Evolutionary conservation across 805 yeast genomes (phyloP), one percentile per base, ranked within the genome.

Genomic region (Sungouiozyma ichnusensis): DNA sequence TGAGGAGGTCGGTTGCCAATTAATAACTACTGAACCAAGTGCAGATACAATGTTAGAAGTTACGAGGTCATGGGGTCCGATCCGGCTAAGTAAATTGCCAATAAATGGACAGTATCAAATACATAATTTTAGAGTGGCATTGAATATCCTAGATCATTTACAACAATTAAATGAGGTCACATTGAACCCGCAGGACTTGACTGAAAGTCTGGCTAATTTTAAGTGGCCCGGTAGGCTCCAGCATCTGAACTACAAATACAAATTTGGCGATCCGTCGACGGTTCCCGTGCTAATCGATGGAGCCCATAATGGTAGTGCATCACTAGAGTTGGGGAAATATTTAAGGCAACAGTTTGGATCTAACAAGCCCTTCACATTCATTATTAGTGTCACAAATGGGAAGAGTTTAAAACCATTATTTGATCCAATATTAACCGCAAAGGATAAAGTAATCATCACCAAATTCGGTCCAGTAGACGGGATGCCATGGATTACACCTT

Each of bases 191-290:
- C 57, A 57, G 0, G 48, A 61, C 1, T 64, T 84, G 0, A 48
- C 56, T 3, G 47, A 53, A 6, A 95, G 96, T 0, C 60, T 88
- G 0, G 39, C 52, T 1, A 40, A 49, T 0, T 79, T 87, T 0
- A 48, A 50, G 7, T 88, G 97, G 97, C 94, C 94, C 0, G 97
- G 97, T 1, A 66, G 98, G 46, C 63, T 92, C 40, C 95, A 92
- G 53, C 46, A 55, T 20, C 20, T 75, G 13, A 45, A 60, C 3
- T 51, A 69, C n/a, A 48, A 54, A 6, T 50, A 56, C 13, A 31
- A 36, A 7, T 39, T 36, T 14, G 39, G 40, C 1, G 29, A 24
- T 11, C 29, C 29, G 6, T 51, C 57, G 17, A 51, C 47, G 5
- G 39, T 58, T 2, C 49, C 58, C 1, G 40, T 68, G 0, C 60